These are phyloP conservation scores for Logfia minima DNA, from an alignment of 129 eudicot genomes.

Conservation along the genomic window DNA sequence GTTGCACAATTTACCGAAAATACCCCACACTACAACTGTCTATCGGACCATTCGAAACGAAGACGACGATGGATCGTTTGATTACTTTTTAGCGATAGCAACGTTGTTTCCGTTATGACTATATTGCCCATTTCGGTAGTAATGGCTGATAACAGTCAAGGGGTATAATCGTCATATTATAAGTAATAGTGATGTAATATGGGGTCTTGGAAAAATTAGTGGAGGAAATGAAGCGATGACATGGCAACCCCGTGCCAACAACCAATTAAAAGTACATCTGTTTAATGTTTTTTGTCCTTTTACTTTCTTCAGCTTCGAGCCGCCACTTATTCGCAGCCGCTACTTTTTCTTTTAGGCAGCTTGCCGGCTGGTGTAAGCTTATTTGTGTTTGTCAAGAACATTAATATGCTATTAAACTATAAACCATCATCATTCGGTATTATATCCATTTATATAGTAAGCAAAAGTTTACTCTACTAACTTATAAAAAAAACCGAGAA, in stretches of 20 bases:
- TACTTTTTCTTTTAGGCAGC: constrained; percentile 10
- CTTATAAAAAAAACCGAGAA: too few species aligned
- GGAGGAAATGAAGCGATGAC: constrained; percentile 63
- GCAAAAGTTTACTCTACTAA: too few species aligned
- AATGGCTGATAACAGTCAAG: neutral
- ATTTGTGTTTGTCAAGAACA: too few species aligned
- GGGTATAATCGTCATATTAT: constrained; percentile 28
- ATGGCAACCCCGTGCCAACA: constrained; percentile 50
- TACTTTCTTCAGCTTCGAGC: constrained; percentile 22
- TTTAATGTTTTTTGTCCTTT: constrained; percentile 27
- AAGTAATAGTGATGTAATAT: constrained; percentile 1
- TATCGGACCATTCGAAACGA: constrained; percentile 36
- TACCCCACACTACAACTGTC: constrained; percentile 41
- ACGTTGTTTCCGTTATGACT: constrained; percentile 34
- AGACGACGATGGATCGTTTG: constrained; percentile 44
- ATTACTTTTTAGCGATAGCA: constrained; percentile 59
- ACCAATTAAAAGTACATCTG: constrained; percentile 40
- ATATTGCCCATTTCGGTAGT: constrained; percentile 17
- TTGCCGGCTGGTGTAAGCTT: constrained; percentile 23
- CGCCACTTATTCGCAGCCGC: constrained; percentile 31
- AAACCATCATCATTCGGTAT: too few species aligned
- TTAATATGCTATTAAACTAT: too few species aligned
- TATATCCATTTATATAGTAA: too few species aligned
- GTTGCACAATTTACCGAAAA: constrained; percentile 21
- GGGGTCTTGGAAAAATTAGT: constrained; percentile 45